Evolutionary conservation across 345 rosid species (phyloP), one percentile per base, ranked within the genome.

Genomic region (Sonneratia caseolaris): DNA sequence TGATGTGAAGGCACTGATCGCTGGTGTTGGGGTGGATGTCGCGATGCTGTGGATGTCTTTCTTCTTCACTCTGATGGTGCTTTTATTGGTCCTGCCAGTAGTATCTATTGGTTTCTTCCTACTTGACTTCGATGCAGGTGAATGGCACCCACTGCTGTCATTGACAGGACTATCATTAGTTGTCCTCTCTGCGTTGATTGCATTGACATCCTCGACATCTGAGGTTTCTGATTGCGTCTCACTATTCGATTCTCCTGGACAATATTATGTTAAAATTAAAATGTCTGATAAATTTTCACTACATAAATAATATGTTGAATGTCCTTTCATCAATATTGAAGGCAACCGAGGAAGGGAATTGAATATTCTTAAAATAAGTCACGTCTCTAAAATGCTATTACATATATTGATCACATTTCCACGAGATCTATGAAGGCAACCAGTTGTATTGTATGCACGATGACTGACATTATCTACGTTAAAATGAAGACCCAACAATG

Each of bases 1-100:
- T 0, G 94, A 86, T 0, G 85, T 88, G 38, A 87, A 83, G 0
- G 94, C 87, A 7, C 82, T 21, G 61, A 93, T 88, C 12, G 93
- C 75, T 32, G 85, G 76, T 24, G 90, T 53, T 1, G 90, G 84
- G 3, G 84, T 87, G 0, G 82, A 77, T 3, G 86, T 84, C 0
- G 97, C 92, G 64, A 86, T 7, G 18, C 18, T 55, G 59, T 55
- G 21, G 22, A 55, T 16, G 22, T 55, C 18, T 55, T 55, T 80
- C 72, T 87, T 89, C 14, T 89, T 84, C 43, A 90, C 32, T 27
- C 32, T 27, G 32, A 27, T 27, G 32, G 32, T 27, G 32, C 32
- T 27, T 27, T 27, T 27, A 27, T 27, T 27, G 32, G 32, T 85
- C 85, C 86, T 72, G 3, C 89, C 0, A 22, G 18, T 55, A 18